Base-by-base conservation (phyloP, 305 asterid species). In the Fraxinus latifolia region DNA sequence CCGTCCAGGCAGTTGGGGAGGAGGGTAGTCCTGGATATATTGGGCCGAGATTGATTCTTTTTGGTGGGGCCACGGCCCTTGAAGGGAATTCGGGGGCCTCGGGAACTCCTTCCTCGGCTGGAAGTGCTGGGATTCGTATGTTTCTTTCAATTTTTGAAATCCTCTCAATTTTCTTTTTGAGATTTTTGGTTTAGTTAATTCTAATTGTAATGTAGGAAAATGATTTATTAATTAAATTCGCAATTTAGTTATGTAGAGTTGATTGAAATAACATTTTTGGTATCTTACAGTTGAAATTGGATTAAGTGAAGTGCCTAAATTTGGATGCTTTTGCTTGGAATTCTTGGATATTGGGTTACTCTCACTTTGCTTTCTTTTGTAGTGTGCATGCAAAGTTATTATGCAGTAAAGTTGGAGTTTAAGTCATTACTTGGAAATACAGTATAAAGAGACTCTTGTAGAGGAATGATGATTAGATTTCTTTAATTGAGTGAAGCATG, bases 41-140 rank as follows among this genome's bases (percentile, higher is more conserved):
- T 84, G 98, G 98, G 25, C 98, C 97, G 17, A 90, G 98, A 77
- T 85, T 96, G 76, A 89, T 96, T 89, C 89, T 96, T 34, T 94
- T 94, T 36, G 99, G 99, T 53, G 98, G 99, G 77, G 99, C 99
- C 68, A 96, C 99, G 0, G 97, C 99, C 3, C 91, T 96, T 55
- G 98, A 96, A 86, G 99, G 99, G 80, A 96, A 96, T 89, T 92
- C 98, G 17, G 95, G 89, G 31, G 93, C 92, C 65, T 85, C 97
- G 0, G 98, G 98, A 80, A 91, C 99, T 77, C 99, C 99, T 58
- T 86, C 99, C 11, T 94, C 99, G 1, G 99, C 98, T 17, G 99
- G 98, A 89, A 93, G 97, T 82, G 98, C 98, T 3, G 99, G 98
- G 87, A 96, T 96, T 81, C 87, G 99, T 96, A 96, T 44, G 97